These are phyloP conservation scores for Fusarium euwallaceae DNA, from an alignment of 2,329 filamentous ascomycete genomes.

Conservation along the genomic window DNA sequence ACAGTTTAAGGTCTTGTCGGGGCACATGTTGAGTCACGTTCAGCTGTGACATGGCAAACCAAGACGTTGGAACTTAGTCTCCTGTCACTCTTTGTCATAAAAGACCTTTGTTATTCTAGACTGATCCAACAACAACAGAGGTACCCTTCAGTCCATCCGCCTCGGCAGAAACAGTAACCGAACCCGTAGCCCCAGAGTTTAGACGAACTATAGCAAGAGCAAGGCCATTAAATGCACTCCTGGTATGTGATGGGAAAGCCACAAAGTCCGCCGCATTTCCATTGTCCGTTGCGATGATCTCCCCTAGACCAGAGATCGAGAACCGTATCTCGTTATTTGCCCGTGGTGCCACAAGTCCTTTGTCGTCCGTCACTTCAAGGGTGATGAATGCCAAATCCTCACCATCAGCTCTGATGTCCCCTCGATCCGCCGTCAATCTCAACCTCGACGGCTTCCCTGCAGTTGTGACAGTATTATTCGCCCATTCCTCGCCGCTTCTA, in stretches of 20 bases:
- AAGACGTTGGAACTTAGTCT: background rate
- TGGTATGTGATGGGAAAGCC: conserved; percentile 9
- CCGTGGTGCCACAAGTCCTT: conserved; percentile 58
- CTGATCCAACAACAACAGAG: background rate
- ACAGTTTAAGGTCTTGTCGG: background rate
- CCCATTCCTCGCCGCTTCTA: conserved; percentile 63
- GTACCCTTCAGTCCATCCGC: background rate
- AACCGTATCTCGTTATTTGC: conserved; percentile 50
- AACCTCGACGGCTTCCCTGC: conserved; percentile 56
- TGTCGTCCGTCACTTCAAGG: conserved; percentile 58
- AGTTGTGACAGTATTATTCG: conserved; percentile 56
- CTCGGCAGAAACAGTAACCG: background rate
- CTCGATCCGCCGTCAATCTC: conserved; percentile 56
- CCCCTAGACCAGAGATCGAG: conserved; percentile 13
- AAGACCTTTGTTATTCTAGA: background rate
- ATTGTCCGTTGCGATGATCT: conserved; percentile 22
- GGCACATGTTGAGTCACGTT: background rate
- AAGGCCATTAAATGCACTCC: conserved; percentile 11
- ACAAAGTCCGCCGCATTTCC: conserved; percentile 11
- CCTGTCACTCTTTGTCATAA: background rate
- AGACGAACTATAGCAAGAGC: conserved; percentile 14
- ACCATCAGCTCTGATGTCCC: conserved; percentile 56
- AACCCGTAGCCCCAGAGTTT: background rate
- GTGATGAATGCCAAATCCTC: conserved; percentile 62
- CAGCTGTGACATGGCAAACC: background rate